Evolutionary conservation across 257 asterid species (phyloP).

Genomic region (Verbena officinalis): DNA sequence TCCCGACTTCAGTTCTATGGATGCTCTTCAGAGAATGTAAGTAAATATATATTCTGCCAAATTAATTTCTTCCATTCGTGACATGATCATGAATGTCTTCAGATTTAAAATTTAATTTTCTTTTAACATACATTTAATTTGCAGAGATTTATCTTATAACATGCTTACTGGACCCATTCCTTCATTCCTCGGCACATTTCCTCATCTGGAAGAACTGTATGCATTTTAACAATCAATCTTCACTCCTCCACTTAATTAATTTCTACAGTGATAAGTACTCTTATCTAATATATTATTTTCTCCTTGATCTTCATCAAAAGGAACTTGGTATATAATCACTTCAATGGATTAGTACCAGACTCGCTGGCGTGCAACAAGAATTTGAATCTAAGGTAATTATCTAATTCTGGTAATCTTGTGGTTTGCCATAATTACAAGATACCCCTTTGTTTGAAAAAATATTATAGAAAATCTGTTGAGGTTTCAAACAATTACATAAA

Average conservation of each 20-base stretch:
- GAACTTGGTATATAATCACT: slow-evolving; percentile 41
- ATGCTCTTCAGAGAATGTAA: slow-evolving; percentile 52
- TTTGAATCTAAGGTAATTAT: slow-evolving; percentile 39
- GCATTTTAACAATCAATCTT: slow-evolving; percentile 21
- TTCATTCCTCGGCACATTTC: slow-evolving; percentile 45
- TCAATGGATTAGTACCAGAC: slow-evolving; percentile 46
- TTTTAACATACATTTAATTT: not conserved
- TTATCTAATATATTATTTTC: not conserved
- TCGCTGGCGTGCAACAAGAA: slow-evolving; percentile 47
- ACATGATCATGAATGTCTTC: not conserved
- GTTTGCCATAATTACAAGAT: no score
- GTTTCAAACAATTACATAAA: no score
- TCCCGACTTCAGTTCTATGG: slow-evolving; percentile 47
- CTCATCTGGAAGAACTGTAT: slow-evolving; percentile 48
- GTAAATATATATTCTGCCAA: no score
- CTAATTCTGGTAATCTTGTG: no score
- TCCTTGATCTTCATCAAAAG: slow-evolving; percentile 15
- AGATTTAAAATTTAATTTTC: not conserved
- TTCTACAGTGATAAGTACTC: no score
- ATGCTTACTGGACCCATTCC: slow-evolving; percentile 42
- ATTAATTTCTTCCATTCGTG: no score
- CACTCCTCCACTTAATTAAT: no score
- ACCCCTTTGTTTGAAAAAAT: no score
- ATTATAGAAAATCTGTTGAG: no score
- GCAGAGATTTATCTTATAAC: slow-evolving; percentile 48